Evolutionary conservation across 139 green algal species (phyloP), one percentile per base, ranked within the genome.

Genomic region (Tetraselmis chui): DNA sequence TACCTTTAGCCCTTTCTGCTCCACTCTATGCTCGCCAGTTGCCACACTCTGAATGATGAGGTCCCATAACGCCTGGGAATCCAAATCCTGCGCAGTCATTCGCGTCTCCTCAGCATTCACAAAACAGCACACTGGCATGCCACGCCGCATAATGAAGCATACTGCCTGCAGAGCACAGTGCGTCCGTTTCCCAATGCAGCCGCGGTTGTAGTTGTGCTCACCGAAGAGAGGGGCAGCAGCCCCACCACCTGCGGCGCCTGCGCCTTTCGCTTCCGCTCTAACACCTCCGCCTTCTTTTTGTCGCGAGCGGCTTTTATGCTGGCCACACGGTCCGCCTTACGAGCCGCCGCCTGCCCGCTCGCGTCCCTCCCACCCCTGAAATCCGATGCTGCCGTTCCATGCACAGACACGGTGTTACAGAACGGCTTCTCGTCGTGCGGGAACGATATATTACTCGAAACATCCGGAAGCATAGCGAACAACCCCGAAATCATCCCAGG

Each of bases 151-250:
- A n/a, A n/a, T n/a, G n/a, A n/a, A n/a, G n/a, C n/a, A n/a, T n/a
- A n/a, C n/a, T n/a, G n/a, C n/a, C n/a, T n/a, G n/a, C n/a, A n/a
- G n/a, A n/a, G n/a, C n/a, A n/a, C n/a, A n/a, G n/a, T n/a, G n/a
- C n/a, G n/a, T n/a, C n/a, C n/a, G n/a, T n/a, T n/a, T n/a, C n/a
- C n/a, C n/a, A n/a, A n/a, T n/a, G n/a, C n/a, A n/a, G n/a, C n/a
- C n/a, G n/a, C n/a, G n/a, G n/a, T n/a, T n/a, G n/a, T 80, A 28
- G 26, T 29, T 75, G 27, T 83, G 22, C 84, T 76, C 67, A 90
- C 89, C 76, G 80, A 76, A 30, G 89, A 93, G 0, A 97, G 82
- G 0, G 92, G 93, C 76, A 97, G 87, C 75, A 97, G 28, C 0
- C 85, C 88, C 18, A 97, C 90, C 5, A 96, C 87, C 0, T 89